Base-by-base conservation (phyloP, 148 eudicot species). In the Vaccinium macrocarpon region DNA sequence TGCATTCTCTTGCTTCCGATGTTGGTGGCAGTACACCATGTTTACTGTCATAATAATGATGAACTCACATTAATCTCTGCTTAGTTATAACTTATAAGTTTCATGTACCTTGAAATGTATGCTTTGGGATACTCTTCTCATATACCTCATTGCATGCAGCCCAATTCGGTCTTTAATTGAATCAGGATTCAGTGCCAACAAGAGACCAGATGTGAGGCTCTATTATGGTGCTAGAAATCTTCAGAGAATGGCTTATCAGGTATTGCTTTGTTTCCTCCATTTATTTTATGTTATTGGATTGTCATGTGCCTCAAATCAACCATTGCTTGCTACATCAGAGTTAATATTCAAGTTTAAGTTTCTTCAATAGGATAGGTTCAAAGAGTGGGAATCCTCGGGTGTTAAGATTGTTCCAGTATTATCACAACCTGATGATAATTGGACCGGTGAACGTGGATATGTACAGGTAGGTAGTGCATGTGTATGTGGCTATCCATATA, bases 171-270 rank as follows among this genome's bases (percentile, higher is more conserved):
- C 99, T 73, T 92, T 96, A 82, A 96, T 96, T 32, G 99, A 96
- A 88, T 88, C 93, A 59, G 99, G 99, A 53, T 94, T 96, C 61
- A 35, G 88, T 82, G 95, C 95, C 13, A 91, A 90, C 56, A 90
- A 90, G 88, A 91, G 99, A 90, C 90, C 97, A 50, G 97, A 96
- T 89, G 98, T 96, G 79, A 92, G 99, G 87, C 97, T 96, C 62
- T 96, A 94, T 84, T 96, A 93, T 55, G 99, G 99, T 85, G 99
- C 98, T 76, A 92, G 95, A 89, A 94, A 94, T 89, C 92, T 96
- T 82, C 86, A 88, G 77, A 92, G 95, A 86, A 96, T 96, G 99
- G 99, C 99, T 82, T 94, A 96, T 90, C 98, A 94, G 98, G 99
- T 96, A 29, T 74, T 51, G 16, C 52, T 51, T 4, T 80, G 42